Evolutionary conservation across 2,329 filamentous ascomycete genomes (phyloP), one percentile per base, ranked within the genome.

Genomic region (Neobulgaria alba): DNA sequence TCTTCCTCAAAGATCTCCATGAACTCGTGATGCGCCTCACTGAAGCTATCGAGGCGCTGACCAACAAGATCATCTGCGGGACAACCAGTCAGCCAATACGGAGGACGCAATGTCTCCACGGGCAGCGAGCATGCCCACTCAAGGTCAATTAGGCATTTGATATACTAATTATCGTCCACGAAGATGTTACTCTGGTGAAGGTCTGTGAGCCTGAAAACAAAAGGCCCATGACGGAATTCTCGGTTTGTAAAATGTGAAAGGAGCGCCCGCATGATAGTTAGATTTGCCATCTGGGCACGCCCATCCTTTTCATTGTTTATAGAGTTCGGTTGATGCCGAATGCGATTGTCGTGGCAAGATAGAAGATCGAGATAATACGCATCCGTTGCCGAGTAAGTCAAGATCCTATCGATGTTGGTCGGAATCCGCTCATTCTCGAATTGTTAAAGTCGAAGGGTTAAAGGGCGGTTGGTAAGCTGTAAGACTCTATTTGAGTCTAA

Each of bases 191-290:
- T 55, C 15, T 36, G 42, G 35, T 61, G 51, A 15, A 67, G 43
- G 44, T 68, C 64, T 16, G 61, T 66, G 8, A 67, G 54, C 2
- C 37, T 45, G 36, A 55, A 51, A 10, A 60, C 36, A 39, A 62
- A 66, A 2, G 60, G 61, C 1, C 63, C 61, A 14, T 57, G 34
- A 3, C 58, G 50, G 10, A 48, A 39, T 10, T 52, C 39, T 3
- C 47, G 43, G 10, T 39, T 39, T 15, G 54, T 43, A 10, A 53
- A 58, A 4, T 49, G 48, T 9, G 48, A 50, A 29, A 52, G 36
- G 5, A 46, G 41, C 3, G 52, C 53, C 36, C 58, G 52, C 53
- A 64, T 57, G 1, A 46, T 48, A 1, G 46, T 47, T 10, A 65
- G 35, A 15, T 42, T 50, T 2, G 60, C 51, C 40, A 63, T 44